Evolutionary conservation across 1,139 yeast genomes (phyloP).

Genomic region (Saccharomycopsis hybrid): DNA sequence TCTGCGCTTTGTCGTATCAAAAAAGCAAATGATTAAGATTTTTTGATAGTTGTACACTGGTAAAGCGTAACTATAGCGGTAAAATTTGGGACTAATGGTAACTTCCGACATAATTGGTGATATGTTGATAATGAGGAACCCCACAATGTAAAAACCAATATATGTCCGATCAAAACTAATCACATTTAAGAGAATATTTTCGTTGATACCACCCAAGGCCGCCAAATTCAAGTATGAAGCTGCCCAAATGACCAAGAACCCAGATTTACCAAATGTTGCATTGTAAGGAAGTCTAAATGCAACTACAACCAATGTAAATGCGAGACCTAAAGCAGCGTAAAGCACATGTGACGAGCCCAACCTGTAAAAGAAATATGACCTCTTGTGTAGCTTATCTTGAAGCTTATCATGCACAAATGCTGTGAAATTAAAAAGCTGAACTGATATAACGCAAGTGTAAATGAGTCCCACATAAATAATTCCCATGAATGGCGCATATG

Average conservation of each 20-base stretch:
- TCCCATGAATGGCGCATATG: constrained; percentile 5
- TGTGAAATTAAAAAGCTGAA: constrained; percentile 45
- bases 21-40: constrained; percentile 39
- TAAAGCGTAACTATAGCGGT: constrained; percentile 45
- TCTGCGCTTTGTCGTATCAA: constrained; percentile 39
- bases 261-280: constrained; percentile 44
- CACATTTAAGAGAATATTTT: constrained; percentile 34
- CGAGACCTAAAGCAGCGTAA: constrained; percentile 37
- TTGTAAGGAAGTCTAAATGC: constrained; percentile 38
- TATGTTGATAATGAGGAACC: constrained; percentile 39
- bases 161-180: constrained; percentile 36
- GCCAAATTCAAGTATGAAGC: constrained; percentile 39
- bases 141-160: constrained; percentile 42
- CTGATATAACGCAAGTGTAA: constrained; percentile 18
- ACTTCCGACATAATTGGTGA: constrained; percentile 44
- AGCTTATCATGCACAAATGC: constrained; percentile 38
- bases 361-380: constrained; percentile 36
- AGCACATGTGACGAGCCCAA: constrained; percentile 37
- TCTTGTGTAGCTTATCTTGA: constrained; percentile 33
- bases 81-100: constrained; percentile 39
- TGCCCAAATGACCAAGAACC: constrained; percentile 48
- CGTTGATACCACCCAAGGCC: constrained; percentile 46
- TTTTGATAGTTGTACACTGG: constrained; percentile 45
- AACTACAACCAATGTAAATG: constrained; percentile 38
- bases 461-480: constrained; percentile 14